Conservation (phyloP, 176 grass and related monocot genomes). For the Cenchrus fungigraminus region DNA sequence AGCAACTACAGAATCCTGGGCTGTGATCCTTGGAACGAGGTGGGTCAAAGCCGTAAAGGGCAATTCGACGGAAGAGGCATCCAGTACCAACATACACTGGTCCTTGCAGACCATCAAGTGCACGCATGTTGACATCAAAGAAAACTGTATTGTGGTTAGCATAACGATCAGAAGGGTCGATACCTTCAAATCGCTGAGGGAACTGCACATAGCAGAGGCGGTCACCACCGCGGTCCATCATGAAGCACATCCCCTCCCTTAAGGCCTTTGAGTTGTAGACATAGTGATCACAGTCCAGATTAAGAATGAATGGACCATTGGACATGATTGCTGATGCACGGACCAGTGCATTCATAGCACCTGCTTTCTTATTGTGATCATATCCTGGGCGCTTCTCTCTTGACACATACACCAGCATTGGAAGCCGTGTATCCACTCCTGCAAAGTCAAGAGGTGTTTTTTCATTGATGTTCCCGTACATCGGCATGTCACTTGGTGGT, state of each 20-base stretch:
- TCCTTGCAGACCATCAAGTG: conserved; percentile 94
- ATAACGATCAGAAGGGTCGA: conserved; percentile 95
- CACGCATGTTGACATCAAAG: conserved; percentile 99
- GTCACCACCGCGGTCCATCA: conserved; percentile 97
- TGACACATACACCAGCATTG: conserved; percentile 93
- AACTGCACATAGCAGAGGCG: conserved; percentile 94
- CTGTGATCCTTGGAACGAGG: conserved; percentile 80
- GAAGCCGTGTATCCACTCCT: conserved; percentile 76
- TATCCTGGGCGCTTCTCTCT: conserved; percentile 95
- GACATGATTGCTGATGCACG: conserved; percentile 97
- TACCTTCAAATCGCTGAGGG: conserved; percentile 92
- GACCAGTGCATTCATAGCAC: conserved; percentile 97
- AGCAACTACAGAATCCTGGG: conserved; percentile 66
- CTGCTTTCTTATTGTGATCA: conserved; percentile 98
- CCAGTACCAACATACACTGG: conserved; percentile 96
- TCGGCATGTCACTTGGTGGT: conserved; percentile 69
- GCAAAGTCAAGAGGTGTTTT: conserved; percentile 68
- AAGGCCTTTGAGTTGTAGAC: conserved; percentile 90
- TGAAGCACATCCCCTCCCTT: conserved; percentile 96
- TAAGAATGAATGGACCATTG: conserved; percentile 96
- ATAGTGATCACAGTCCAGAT: conserved; percentile 98
- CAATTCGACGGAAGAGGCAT: conserved; percentile 96
- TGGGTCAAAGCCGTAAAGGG: conserved; percentile 92
- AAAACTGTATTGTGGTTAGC: conserved; percentile 98
- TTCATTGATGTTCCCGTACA: conserved; percentile 62